Evolutionary conservation across 1,284 basidiomycete genomes (phyloP).

Genomic region (Leucocoprinus gongylophorus): DNA sequence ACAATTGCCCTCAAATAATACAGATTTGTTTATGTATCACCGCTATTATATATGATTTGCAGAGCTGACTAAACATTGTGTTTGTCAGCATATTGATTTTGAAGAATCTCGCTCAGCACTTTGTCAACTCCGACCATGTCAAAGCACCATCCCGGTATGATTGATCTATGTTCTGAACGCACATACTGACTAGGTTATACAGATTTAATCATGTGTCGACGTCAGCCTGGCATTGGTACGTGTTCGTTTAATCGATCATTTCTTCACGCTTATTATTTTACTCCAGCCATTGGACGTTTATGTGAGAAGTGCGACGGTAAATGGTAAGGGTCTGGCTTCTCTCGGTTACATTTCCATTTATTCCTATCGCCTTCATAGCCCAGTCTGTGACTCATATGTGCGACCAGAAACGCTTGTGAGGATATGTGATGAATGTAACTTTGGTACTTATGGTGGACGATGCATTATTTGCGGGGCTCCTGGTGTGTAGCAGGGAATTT

Average conservation of each 20-base stretch:
- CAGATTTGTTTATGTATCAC: constrained; percentile 2
- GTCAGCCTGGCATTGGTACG: constrained; percentile 91
- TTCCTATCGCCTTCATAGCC: constrained; percentile 43
- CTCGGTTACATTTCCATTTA: background rate
- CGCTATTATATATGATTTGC: background rate
- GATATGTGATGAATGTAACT: constrained; percentile 99
- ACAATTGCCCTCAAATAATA: constrained; percentile 13
- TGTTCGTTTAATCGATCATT: constrained; percentile 13
- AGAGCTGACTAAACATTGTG: background rate
- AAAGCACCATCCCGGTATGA: constrained; percentile 84
- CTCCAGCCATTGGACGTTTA: constrained; percentile 84
- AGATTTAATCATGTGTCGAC: constrained; percentile 96
- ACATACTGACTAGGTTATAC: background rate
- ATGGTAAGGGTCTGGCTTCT: constrained; percentile 56
- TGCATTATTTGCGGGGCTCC: constrained; percentile 97
- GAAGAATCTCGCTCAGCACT: background rate
- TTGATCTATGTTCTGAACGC: background rate
- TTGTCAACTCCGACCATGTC: constrained; percentile 51
- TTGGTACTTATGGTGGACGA: constrained; percentile 92
- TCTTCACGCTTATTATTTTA: background rate
- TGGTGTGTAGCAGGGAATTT: constrained; percentile 45
- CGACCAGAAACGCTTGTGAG: constrained; percentile 95
- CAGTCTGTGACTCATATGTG: constrained; percentile 99
- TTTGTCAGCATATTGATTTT: background rate
- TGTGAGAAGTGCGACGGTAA: constrained; percentile 99